These are phyloP conservation scores for Zopfochytrium polystomum DNA, from an alignment of 371 early-diverging fungal species.

Conservation along the genomic window DNA sequence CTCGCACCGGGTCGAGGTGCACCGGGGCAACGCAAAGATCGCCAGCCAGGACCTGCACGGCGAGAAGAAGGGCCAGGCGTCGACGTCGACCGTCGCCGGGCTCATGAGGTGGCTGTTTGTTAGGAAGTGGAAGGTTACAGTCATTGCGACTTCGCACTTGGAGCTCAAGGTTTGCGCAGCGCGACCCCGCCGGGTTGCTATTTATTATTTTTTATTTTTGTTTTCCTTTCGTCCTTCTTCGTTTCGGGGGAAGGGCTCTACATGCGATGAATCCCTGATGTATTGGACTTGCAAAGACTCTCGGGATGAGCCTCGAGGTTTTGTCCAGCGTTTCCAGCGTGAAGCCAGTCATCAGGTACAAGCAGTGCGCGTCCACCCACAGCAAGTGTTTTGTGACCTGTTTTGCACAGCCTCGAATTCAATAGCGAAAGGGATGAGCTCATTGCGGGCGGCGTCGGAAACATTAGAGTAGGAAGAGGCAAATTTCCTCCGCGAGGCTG, in stretches of 20 bases:
- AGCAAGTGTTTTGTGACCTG: neutral
- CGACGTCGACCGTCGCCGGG: slow-evolving; percentile 27
- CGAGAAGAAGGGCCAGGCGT: neutral
- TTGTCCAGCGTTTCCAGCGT: slow-evolving; percentile 29
- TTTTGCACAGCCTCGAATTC: slow-evolving; percentile 37
- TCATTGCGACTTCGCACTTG: slow-evolving; percentile 39
- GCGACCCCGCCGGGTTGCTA: too few relatives aligned
- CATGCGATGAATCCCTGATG: too few relatives aligned
- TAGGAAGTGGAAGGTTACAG: slow-evolving; percentile 35
- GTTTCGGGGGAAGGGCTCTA: too few relatives aligned
- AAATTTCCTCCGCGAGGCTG: neutral
- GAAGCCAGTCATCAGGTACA: slow-evolving; percentile 47
- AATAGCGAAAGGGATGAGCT: slow-evolving; percentile 32
- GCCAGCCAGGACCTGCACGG: neutral
- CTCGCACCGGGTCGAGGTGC: slow-evolving; percentile 18
- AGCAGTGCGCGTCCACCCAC: neutral
- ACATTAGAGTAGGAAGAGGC: slow-evolving; percentile 37
- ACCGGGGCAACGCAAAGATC: slow-evolving; percentile 10
- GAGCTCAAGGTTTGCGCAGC: slow-evolving; percentile 39
- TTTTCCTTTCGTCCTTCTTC: too few relatives aligned
- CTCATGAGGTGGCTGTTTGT: slow-evolving; percentile 42
- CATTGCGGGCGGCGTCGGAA: slow-evolving; percentile 46
- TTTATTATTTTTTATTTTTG: too few relatives aligned
- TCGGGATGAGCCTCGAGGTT: slow-evolving; percentile 37
- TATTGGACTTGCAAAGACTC: too few relatives aligned